Conservation (phyloP, 2,329 filamentous ascomycete genomes). For the Cordyceps tenuipes region DNA sequence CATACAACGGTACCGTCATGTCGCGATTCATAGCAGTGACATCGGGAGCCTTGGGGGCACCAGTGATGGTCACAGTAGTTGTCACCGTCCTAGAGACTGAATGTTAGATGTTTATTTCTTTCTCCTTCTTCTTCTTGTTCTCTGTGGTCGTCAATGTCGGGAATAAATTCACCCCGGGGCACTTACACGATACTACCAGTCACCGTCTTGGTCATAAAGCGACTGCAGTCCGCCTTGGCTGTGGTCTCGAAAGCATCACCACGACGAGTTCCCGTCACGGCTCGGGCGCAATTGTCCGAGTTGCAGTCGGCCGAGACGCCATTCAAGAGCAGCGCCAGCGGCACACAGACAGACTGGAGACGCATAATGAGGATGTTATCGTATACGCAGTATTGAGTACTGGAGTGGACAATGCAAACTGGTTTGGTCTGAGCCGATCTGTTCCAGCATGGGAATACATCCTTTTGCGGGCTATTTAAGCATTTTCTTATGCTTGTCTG, state of each 20-base stretch:
- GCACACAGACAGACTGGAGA: neutral
- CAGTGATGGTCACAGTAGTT: neutral
- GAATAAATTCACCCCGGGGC: too few relatives aligned
- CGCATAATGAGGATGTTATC: neutral
- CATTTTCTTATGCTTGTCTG: neutral
- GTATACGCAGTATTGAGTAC: neutral
- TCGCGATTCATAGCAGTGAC: neutral
- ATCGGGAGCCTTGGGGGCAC: neutral
- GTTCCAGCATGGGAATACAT: neutral
- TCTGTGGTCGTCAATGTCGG: too few relatives aligned
- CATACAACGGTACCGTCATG: constrained; percentile 17
- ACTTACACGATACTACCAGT: constrained; percentile 4
- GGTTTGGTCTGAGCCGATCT: neutral
- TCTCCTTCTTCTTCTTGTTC: neutral
- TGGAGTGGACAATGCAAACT: neutral
- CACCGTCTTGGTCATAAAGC: constrained; percentile 8
- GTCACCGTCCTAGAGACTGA: neutral
- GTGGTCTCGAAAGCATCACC: neutral
- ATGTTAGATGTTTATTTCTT: neutral
- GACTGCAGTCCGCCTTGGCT: constrained; percentile 2
- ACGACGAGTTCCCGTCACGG: constrained; percentile 10
- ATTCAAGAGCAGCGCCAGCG: neutral
- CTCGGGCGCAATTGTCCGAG: constrained; percentile 9
- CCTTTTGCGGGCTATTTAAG: neutral
- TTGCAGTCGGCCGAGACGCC: neutral